phyloP scores from a whole-genome alignment of 768 basidiomycete genomes.

The Tephrocybe sp. region DNA sequence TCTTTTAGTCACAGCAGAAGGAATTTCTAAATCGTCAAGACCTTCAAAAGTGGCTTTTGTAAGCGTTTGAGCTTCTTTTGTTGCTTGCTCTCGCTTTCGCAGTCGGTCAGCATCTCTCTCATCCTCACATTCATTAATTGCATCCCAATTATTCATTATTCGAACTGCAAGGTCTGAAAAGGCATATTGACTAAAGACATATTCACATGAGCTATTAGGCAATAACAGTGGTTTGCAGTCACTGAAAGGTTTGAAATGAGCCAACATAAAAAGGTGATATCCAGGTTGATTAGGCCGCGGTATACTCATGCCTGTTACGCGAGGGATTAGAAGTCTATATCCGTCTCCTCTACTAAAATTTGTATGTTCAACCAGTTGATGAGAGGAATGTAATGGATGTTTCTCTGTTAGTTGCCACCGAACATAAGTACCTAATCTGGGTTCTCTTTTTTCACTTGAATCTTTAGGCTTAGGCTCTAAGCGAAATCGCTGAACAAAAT shows the following conservation, averaged over 20 bases:
- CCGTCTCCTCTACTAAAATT: constrained; percentile 11
- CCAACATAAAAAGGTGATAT: background rate
- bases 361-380: constrained; percentile 16
- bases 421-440: background rate
- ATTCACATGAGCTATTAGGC: background rate
- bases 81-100: constrained; percentile 8
- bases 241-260: constrained; percentile 4
- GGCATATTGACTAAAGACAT: background rate
- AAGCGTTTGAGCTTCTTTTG: too few relatives aligned
- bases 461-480: constrained; percentile 7
- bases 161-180: background rate
- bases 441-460: background rate
- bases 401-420: background rate
- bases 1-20: background rate
- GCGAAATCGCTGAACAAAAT: constrained; percentile 20
- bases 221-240: background rate
- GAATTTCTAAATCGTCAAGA: constrained; percentile 6
- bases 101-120: constrained; percentile 29
- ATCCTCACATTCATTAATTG: constrained; percentile 32
- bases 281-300: background rate
- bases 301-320: background rate
- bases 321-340: background rate
- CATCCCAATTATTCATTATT: constrained; percentile 31
- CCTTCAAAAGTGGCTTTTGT: too few relatives aligned
- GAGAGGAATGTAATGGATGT: constrained; percentile 13